These are phyloP conservation scores for Recurvomyces mirabilis DNA, from an alignment of 495 filamentous ascomycete species.

Conservation along the genomic window DNA sequence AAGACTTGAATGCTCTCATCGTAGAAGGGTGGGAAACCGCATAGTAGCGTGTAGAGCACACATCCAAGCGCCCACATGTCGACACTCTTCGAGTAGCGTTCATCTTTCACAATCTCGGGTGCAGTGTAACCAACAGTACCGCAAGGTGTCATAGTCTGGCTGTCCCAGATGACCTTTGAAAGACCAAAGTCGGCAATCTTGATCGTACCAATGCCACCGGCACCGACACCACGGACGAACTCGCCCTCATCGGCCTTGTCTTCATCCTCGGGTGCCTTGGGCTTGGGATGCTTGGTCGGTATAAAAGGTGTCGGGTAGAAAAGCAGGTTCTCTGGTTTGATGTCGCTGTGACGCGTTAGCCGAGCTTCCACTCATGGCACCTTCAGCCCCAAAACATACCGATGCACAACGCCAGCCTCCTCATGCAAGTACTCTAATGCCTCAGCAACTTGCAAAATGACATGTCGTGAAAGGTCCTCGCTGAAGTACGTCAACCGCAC, in stretches of 20 bases:
- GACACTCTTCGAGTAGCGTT: constrained; percentile 95
- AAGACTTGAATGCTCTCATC: constrained; percentile 95
- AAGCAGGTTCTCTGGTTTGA: constrained; percentile 95
- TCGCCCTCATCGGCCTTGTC: constrained; percentile 97
- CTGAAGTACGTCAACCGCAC: constrained; percentile 97
- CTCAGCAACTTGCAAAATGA: constrained; percentile 86
- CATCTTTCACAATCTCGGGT: constrained; percentile 98
- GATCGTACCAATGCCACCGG: constrained; percentile 88
- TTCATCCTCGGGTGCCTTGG: constrained; percentile 73
- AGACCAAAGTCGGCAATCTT: constrained; percentile 98
- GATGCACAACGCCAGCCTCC: constrained; percentile 87
- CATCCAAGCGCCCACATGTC: constrained; percentile 99
- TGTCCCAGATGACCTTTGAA: constrained; percentile 97
- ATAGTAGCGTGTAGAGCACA: constrained; percentile 91
- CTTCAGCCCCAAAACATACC: constrained; percentile 46
- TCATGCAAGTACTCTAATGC: constrained; percentile 92
- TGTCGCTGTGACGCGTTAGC: constrained; percentile 56
- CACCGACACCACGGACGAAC: constrained; percentile 68
- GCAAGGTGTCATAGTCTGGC: constrained; percentile 97
- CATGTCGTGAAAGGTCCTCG: constrained; percentile 86
- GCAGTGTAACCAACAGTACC: constrained; percentile 97
- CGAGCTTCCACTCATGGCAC: constrained; percentile 18
- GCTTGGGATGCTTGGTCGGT: constrained; percentile 68
- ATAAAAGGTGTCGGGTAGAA: constrained; percentile 79
- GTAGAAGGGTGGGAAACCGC: constrained; percentile 97